Evolutionary conservation across 257 asterid genomes (phyloP).

Genomic region (Solanum pinnatisectum): DNA sequence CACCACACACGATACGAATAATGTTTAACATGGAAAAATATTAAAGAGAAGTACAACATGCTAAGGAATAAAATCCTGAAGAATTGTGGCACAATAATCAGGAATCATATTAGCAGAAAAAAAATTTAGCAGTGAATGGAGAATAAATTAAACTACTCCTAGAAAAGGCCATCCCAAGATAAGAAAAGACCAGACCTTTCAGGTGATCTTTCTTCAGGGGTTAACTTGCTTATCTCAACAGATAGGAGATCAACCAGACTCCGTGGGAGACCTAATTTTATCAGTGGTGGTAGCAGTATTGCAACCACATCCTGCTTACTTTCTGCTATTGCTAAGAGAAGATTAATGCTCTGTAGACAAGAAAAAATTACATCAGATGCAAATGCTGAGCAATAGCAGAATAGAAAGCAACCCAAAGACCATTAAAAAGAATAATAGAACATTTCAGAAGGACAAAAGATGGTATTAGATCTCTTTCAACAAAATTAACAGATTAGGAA

Average conservation of each 20-base stretch:
- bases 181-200: slow-evolving; percentile 47
- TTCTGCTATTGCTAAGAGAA: slow-evolving; percentile 59
- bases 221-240: slow-evolving; percentile 60
- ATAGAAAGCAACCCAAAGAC: not conserved
- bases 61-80: not conserved
- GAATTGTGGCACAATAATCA: not conserved
- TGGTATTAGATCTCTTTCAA: not conserved
- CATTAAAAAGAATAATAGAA: not conserved
- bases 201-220: slow-evolving; percentile 40
- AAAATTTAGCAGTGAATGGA: not conserved
- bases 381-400: not conserved
- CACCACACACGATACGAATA: not conserved
- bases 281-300: slow-evolving; percentile 54
- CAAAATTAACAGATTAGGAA: not conserved
- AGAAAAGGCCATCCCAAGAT: not conserved
- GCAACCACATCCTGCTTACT: slow-evolving; percentile 44
- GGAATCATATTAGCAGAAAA: not conserved
- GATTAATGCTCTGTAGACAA: slow-evolving; percentile 62
- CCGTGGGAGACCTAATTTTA: slow-evolving; percentile 53
- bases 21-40: not conserved
- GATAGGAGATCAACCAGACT: slow-evolving; percentile 62
- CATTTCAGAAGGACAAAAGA: not conserved
- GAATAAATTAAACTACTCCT: not conserved
- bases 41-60: not conserved
- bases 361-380: slow-evolving; percentile 6